A percentile compares a stretch with the other conserved stretches of the same genome.
phyloP scores from a whole-genome alignment of 805 yeast species.

The Myxozyma nipponensis region DNA sequence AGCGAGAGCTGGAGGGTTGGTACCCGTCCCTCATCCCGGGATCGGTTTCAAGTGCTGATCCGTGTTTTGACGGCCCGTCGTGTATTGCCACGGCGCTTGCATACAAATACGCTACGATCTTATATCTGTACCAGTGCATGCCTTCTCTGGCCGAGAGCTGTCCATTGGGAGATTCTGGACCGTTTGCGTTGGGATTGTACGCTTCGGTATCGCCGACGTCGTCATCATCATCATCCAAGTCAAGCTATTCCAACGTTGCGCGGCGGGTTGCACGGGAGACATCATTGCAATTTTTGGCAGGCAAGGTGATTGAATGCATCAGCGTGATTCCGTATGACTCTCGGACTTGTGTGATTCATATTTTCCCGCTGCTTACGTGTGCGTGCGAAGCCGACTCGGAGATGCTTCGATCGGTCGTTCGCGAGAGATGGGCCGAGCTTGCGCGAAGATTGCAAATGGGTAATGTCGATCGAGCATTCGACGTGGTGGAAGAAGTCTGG shows the following conservation, averaged over 20 bases:
- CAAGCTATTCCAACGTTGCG: conserved; percentile 2
- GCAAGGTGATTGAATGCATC: conserved; percentile 53
- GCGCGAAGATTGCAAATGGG: conserved; percentile 59
- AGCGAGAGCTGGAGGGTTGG: conserved; percentile 55
- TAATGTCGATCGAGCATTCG: conserved; percentile 60
- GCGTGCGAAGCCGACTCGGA: conserved; percentile 61
- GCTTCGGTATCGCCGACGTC: background rate
- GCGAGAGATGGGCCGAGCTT: conserved; percentile 53
- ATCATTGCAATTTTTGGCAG: conserved; percentile 40
- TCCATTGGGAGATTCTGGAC: conserved; percentile 1
- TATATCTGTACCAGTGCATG: conserved; percentile 65
- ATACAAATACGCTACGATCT: conserved; percentile 54
- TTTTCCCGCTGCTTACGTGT: conserved; percentile 60
- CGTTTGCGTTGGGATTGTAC: conserved; percentile 1
- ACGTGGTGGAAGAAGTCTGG: conserved; percentile 72
- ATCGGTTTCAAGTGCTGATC: conserved; percentile 41
- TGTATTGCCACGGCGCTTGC: conserved; percentile 70
- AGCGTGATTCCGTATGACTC: conserved; percentile 62
- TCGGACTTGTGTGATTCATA: conserved; percentile 54
- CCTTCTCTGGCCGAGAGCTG: conserved; percentile 47
- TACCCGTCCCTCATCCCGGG: conserved; percentile 45
- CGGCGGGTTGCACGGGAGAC: background rate
- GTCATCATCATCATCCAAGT: background rate
- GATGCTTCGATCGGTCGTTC: conserved; percentile 62
- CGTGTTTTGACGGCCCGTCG: conserved; percentile 54